phyloP scores from a whole-genome alignment of 106 monocot species.

The Dendrobium huoshanense region DNA sequence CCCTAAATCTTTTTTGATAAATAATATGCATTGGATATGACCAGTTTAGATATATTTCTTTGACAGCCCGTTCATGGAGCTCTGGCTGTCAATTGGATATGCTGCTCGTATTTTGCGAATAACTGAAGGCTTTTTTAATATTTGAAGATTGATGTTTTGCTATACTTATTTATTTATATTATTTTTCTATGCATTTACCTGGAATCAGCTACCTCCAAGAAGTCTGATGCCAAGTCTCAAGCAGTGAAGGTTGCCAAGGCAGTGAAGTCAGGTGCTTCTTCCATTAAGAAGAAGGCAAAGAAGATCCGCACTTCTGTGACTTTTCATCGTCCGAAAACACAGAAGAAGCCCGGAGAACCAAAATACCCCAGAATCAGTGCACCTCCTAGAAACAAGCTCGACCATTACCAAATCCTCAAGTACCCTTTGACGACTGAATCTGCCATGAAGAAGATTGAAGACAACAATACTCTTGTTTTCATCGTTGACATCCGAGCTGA shows the following conservation, averaged over 20 bases:
- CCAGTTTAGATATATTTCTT: too few species aligned
- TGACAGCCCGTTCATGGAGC: too few species aligned
- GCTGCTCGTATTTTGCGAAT: too few species aligned
- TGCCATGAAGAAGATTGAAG: conserved; percentile 50
- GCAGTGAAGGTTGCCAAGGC: conserved; percentile 40
- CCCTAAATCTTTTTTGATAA: too few species aligned
- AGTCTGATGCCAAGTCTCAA: conserved; percentile 37
- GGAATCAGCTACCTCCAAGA: conserved; percentile 25
- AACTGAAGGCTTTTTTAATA: too few species aligned
- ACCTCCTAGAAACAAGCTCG: conserved; percentile 39
- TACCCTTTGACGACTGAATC: conserved; percentile 37
- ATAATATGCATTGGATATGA: too few species aligned
- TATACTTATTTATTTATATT: too few species aligned
- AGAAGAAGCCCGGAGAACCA: conserved; percentile 27
- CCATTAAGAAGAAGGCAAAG: conserved; percentile 31
- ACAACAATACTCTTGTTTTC: conserved; percentile 49
- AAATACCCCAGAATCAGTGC: conserved; percentile 46
- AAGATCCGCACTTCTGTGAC: conserved; percentile 43
- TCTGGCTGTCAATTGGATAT: too few species aligned
- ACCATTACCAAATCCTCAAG: conserved; percentile 42
- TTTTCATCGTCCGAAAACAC: conserved; percentile 41
- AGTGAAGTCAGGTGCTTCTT: conserved; percentile 27
- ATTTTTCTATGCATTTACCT: not conserved
- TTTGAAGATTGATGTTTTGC: too few species aligned
- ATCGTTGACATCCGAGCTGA: conserved; percentile 45